Evolutionary conservation across 2,329 filamentous ascomycete genomes (phyloP).

Genomic region (Albifimbria verrucaria): DNA sequence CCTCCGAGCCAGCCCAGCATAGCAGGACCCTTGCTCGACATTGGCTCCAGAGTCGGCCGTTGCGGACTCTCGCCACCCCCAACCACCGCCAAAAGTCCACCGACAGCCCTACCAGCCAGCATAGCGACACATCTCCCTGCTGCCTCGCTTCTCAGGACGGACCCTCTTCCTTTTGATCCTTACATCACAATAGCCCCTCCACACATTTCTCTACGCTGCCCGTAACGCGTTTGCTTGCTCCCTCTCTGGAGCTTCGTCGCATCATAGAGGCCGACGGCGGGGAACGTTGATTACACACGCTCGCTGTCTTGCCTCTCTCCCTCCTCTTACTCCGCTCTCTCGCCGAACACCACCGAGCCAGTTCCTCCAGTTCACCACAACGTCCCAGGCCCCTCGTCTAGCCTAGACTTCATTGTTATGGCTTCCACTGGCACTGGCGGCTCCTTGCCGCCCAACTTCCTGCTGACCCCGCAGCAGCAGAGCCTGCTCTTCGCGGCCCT

Average conservation of each 20-base stretch:
- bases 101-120: neutral
- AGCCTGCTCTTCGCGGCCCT: slow-evolving; percentile 72
- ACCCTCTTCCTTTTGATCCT: neutral
- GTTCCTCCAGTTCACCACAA: neutral
- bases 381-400: neutral
- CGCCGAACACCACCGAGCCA: neutral
- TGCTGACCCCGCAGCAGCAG: slow-evolving; percentile 74
- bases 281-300: neutral
- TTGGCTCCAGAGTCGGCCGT: neutral
- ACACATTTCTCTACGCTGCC: neutral
- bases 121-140: neutral
- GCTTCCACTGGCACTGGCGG: slow-evolving; percentile 45
- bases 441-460: slow-evolving; percentile 52
- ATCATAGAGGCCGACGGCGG: neutral
- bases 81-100: neutral
- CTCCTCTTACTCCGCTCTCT: neutral
- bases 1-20: slow-evolving; percentile 9
- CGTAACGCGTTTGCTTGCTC: neutral
- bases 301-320: no score
- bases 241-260: neutral
- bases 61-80: neutral
- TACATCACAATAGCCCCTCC: neutral
- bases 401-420: slow-evolving; percentile 33
- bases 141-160: neutral
- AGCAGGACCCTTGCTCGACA: slow-evolving; percentile 4